Evolutionary conservation across 768 basidiomycete genomes (phyloP).

Genomic region (Hirschioporus abietinus): DNA sequence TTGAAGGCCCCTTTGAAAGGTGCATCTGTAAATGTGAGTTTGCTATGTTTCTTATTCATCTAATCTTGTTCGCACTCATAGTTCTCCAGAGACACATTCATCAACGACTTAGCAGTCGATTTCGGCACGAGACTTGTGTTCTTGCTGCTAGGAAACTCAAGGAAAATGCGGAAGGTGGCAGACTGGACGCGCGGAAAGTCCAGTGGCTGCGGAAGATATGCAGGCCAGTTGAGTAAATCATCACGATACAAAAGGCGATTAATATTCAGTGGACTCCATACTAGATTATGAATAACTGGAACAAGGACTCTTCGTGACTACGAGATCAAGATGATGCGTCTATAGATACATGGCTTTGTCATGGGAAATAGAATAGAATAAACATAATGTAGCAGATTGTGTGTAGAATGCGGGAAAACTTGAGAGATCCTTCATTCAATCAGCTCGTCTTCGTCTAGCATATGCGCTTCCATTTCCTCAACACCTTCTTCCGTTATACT

Average conservation of each 20-base stretch:
- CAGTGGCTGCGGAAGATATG: constrained; percentile 58
- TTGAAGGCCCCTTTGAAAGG: constrained; percentile 10
- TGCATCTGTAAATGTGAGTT: constrained; percentile 18
- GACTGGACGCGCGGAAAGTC: constrained; percentile 35
- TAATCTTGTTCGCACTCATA: constrained; percentile 6
- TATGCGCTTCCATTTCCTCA: constrained; percentile 52
- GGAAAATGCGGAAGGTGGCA: constrained; percentile 20
- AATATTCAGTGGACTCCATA: not conserved
- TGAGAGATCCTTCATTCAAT: not conserved
- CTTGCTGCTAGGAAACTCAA: constrained; percentile 37
- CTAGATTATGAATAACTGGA: not conserved
- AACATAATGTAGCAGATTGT: not conserved
- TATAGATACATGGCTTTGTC: not conserved
- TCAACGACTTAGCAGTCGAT: constrained; percentile 41
- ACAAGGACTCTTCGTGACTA: constrained; percentile 20
- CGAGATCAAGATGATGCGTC: not conserved
- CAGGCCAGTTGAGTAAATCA: constrained; percentile 3
- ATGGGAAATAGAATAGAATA: not conserved
- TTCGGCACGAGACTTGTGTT: constrained; percentile 50
- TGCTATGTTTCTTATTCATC: constrained; percentile 7
- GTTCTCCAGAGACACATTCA: constrained; percentile 29
- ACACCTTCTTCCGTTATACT: constrained; percentile 39
- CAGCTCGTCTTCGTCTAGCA: constrained; percentile 23
- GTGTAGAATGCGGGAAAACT: not conserved
- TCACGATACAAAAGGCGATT: not conserved